These are phyloP conservation scores for Umbellularia californica DNA, from an alignment of 164 flowering plant genomes.

Conservation along the genomic window DNA sequence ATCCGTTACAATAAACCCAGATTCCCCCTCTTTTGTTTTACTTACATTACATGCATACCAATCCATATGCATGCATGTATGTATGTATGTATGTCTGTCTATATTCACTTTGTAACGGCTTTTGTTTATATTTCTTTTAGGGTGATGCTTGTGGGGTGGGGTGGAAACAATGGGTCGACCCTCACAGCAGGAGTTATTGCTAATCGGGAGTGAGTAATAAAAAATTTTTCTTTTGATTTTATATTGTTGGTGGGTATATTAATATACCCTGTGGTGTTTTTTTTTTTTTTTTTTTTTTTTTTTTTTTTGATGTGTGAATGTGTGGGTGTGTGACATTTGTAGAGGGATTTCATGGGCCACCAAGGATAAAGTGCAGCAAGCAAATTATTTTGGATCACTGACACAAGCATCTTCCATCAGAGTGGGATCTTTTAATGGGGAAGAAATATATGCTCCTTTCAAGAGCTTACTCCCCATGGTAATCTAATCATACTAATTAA, in stretches of 20 bases:
- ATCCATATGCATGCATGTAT: too few species aligned
- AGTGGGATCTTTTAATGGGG: constrained; percentile 95
- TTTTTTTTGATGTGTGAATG: background rate
- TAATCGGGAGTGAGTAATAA: constrained; percentile 70
- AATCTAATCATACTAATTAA: constrained; percentile 14
- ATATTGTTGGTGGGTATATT: background rate
- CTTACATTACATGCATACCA: background rate
- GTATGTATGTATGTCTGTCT: too few species aligned
- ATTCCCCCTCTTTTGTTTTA: background rate
- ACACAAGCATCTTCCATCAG: constrained; percentile 91
- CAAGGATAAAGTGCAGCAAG: constrained; percentile 92
- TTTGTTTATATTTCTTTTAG: constrained; percentile 24
- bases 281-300: background rate
- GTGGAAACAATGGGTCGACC: constrained; percentile 96
- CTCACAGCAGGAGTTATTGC: constrained; percentile 94
- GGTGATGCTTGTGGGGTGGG: constrained; percentile 99
- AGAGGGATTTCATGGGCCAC: constrained; percentile 99
- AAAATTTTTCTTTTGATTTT: background rate
- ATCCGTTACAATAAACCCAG: background rate
- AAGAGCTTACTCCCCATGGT: constrained; percentile 99
- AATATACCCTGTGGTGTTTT: background rate
- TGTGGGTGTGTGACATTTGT: constrained; percentile 8
- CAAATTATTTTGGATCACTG: constrained; percentile 94
- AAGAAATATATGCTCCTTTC: constrained; percentile 99
- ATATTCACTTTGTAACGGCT: background rate